Conservation (phyloP, 495 filamentous ascomycete genomes). For the Penicillium angulare region DNA sequence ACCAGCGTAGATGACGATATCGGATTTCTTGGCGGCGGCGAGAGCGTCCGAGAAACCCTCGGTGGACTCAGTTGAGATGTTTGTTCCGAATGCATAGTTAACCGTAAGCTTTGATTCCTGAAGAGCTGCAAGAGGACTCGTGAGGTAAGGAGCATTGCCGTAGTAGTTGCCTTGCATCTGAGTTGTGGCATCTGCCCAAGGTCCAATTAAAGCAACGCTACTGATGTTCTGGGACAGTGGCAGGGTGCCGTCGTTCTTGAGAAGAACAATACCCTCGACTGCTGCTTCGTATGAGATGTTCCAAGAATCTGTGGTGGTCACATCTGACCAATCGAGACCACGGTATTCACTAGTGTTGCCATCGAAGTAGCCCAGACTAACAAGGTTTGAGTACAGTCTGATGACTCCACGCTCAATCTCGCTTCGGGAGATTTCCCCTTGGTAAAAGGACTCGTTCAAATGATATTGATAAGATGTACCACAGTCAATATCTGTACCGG, state of each 20-base stretch:
- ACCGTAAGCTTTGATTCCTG: constrained; percentile 38
- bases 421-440: constrained; percentile 46
- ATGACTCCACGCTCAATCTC: constrained; percentile 54
- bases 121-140: constrained; percentile 51
- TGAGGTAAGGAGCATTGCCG: constrained; percentile 51
- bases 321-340: constrained; percentile 50
- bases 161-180: constrained; percentile 59
- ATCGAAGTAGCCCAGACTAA: constrained; percentile 61
- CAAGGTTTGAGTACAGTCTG: constrained; percentile 55
- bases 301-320: constrained; percentile 49
- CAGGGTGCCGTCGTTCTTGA: constrained; percentile 60
- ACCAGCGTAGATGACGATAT: constrained; percentile 56
- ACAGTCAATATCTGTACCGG: constrained; percentile 63
- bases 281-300: constrained; percentile 59
- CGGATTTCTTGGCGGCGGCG: constrained; percentile 47
- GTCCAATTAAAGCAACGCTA: constrained; percentile 57
- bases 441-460: constrained; percentile 46
- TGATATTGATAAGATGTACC: constrained; percentile 54
- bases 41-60: constrained; percentile 41
- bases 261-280: constrained; percentile 55
- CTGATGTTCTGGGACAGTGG: constrained; percentile 42
- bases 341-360: constrained; percentile 46
- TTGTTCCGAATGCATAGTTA: constrained; percentile 47
- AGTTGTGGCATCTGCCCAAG: constrained; percentile 57
- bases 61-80: constrained; percentile 40